A percentile compares a stretch with the other conserved stretches of the same genome.
phyloP scores from a whole-genome alignment of 2,329 filamentous ascomycete species.

The Acephala macrosclerotiorum region DNA sequence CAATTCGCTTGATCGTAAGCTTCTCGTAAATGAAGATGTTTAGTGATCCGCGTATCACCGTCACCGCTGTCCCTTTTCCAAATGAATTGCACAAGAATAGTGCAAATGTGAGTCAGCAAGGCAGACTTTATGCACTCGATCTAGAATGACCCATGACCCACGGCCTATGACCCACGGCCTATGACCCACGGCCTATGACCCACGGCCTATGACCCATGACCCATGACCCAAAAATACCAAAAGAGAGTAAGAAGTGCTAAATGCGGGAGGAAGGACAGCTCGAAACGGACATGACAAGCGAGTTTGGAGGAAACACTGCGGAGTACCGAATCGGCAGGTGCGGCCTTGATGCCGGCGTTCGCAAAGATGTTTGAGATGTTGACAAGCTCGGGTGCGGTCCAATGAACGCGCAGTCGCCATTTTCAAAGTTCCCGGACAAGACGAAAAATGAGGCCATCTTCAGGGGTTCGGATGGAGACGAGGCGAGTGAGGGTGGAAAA shows the following conservation, averaged over 20 bases:
- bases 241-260: not conserved
- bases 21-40: not conserved
- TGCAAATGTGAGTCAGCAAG: not conserved
- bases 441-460: conserved; percentile 1
- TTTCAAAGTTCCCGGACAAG: not conserved
- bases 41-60: not conserved
- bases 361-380: not conserved
- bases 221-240: not conserved
- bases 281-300: not conserved
- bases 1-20: conserved; percentile 1
- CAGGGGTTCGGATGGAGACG: not conserved
- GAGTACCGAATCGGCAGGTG: conserved; percentile 3
- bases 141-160: too few species aligned
- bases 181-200: too few species aligned
- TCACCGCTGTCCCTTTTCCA: not conserved
- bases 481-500: not conserved
- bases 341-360: not conserved
- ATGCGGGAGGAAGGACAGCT: not conserved
- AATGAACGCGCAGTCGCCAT: not conserved
- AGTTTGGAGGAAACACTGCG: not conserved
- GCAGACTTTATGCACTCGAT: not conserved
- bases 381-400: not conserved
- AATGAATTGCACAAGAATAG: not conserved
- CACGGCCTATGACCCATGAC: too few species aligned
- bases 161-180: too few species aligned